Evolutionary conservation across 1,284 basidiomycete genomes (phyloP), one percentile per base, ranked within the genome.

Genomic region (Leccinum griseonigrum): DNA sequence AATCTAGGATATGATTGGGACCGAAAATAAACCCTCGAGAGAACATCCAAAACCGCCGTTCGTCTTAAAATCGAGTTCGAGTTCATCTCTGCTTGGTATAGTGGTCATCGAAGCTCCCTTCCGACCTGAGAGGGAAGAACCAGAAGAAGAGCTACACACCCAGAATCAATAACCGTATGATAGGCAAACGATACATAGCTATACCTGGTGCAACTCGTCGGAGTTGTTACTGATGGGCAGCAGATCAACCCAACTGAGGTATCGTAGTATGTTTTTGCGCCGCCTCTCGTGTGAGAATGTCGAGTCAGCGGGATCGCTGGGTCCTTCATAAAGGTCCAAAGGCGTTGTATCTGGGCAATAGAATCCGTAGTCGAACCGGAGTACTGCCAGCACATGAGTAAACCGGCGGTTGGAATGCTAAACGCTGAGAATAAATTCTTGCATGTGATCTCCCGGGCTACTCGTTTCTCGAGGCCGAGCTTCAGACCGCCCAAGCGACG

Each of bases 51-150:
- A 81, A 6, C 81, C 82, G 5, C 81, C 81, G 61, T 81, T 83
- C 4, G 78, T 79, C 81, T 80, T 81, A 60, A 4, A 52, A 1
- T 14, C 60, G 64, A 74, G 70, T 71, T 56, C 2, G 7, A 74
- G 26, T 9, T 52, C 54, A 34, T 28, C 38, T 10, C 28, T 29
- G 1, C 22, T 22, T 22, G 22, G 22, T 22, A 22, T n/a, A 40
- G 36, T 40, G 70, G 68, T 92, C 88, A 66, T 92, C 86, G 13
- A 83, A 69, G 60, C 85, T 89, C 11, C 86, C 87, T 68, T 85
- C 76, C 9, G 87, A 87, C 6, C 87, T 88, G 1, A 90, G 86
- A 50, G 91, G 91, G 77, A 92, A 92, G 75, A 92, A 89, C 92
- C 91, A 94, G 76, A 94, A 94, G 80, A 90, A 94, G 9, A 93